Percentiles rank a stretch among this genome's conserved stretches.
These are phyloP conservation scores for Vitellaria paradoxa DNA, from an alignment of 179 eudicot genomes.

Conservation along the genomic window DNA sequence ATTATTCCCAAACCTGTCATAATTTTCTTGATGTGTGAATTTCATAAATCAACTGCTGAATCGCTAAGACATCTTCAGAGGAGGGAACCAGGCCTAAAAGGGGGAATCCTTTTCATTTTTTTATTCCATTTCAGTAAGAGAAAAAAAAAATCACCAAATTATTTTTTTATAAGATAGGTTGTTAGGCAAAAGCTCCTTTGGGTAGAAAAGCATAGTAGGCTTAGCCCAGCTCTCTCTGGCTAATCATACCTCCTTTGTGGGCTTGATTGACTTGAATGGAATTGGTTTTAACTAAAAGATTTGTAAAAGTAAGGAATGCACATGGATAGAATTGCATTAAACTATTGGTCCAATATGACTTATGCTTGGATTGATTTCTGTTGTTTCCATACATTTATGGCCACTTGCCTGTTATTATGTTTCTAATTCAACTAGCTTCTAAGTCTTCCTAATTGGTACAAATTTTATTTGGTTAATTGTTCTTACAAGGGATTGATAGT, in stretches of 20 bases:
- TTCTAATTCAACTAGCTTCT: not conserved
- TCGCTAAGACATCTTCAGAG: not conserved
- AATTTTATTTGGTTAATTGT: too few relatives aligned
- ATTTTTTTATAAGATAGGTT: not conserved
- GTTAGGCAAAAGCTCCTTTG: not conserved
- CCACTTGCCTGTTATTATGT: not conserved
- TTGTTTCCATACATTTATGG: not conserved
- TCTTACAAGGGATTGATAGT: not conserved
- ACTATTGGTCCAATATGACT: not conserved
- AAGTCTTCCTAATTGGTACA: not conserved
- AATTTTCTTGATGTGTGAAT: not conserved
- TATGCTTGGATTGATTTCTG: not conserved
- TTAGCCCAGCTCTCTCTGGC: not conserved
- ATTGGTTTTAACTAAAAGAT: not conserved
- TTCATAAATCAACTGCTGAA: not conserved
- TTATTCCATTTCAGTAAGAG: not conserved
- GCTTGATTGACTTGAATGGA: not conserved
- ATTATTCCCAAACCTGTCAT: not conserved
- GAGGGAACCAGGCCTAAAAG: not conserved
- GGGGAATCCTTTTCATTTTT: not conserved
- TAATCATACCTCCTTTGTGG: not conserved
- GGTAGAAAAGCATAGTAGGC: not conserved
- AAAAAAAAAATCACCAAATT: not conserved
- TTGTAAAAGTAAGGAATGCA: not conserved
- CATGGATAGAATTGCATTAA: not conserved